Evolutionary conservation across 257 asterid species (phyloP), one percentile per base, ranked within the genome.

Genomic region (Oldenlandia corymbosa): DNA sequence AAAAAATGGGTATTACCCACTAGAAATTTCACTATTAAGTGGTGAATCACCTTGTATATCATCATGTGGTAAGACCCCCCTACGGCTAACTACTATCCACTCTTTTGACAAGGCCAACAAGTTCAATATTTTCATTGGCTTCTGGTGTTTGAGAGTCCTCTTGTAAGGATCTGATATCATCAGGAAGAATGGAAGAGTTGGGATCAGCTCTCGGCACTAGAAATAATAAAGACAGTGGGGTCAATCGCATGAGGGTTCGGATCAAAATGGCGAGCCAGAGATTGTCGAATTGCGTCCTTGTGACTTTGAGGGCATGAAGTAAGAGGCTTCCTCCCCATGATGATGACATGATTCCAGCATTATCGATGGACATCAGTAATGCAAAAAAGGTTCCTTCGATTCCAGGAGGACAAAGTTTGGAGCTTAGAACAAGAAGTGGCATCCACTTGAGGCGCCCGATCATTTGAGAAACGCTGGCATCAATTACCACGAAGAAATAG

Each of bases 311-410:
- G 11, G 70, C 37, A 36, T 86, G 98, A 60, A 91, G 91, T 53
- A 88, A 67, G 60, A 91, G 42, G 14, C 98, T 96, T 34, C 98
- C 98, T 5, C 82, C 78, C 98, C 98, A 91, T 2, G 94, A 81
- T 14, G 98, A 80, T 12, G 98, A 81, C 58, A 91, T 84, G 52
- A 88, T 73, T 13, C 98, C 98, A 17, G 90, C 76, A 60, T 91
- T 91, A 54, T 91, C 98, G 10, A 91, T 91, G 0, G 96, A 88
- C 96, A 88, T 91, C 36, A 91, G 88, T 77, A 91, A 68, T 31
- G 96, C 96, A n/a, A 91, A 91, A 65, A 91, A 85, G 0, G 96
- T 88, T 65, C 98, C 98, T 66, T 91, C 96, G 0, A 91, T 86
- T 58, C 98, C 98, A 10, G 88, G 75, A 37, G 98, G 98, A 68